These are phyloP conservation scores for Lagenidium giganteum DNA, from an alignment of 352 stramenopile genomes.

Conservation along the genomic window DNA sequence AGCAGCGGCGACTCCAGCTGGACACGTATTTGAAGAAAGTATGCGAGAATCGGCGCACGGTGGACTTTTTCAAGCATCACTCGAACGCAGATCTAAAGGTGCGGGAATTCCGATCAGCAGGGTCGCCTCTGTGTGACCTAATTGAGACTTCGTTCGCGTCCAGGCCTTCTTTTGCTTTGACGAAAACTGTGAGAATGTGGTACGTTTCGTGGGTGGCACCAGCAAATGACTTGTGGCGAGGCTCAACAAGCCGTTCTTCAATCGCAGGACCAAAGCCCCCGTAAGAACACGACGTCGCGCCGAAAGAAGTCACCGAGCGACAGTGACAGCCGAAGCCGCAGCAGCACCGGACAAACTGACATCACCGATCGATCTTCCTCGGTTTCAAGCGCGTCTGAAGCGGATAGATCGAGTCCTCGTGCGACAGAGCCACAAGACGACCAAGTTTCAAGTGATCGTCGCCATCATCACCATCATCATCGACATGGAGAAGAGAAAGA, in stretches of 20 bases:
- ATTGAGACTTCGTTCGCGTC: background rate
- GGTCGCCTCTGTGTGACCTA: background rate
- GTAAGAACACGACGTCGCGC: constrained; percentile 5
- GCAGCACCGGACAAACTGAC: too few species aligned
- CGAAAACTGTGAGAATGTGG: constrained; percentile 50
- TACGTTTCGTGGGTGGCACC: constrained; percentile 28
- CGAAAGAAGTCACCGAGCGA: too few species aligned
- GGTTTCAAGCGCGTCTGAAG: too few species aligned
- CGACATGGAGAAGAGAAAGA: too few species aligned
- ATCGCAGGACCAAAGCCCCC: constrained; percentile 3
- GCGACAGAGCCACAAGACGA: too few species aligned
- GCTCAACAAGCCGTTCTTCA: background rate
- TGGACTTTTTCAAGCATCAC: constrained; percentile 62
- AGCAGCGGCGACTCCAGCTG: constrained; percentile 41
- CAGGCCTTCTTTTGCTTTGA: constrained; percentile 62
- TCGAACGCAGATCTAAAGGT: constrained; percentile 40
- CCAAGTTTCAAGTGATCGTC: too few species aligned
- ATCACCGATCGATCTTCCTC: too few species aligned
- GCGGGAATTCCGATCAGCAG: background rate
- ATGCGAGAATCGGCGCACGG: constrained; percentile 29
- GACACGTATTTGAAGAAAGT: constrained; percentile 46
- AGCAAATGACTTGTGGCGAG: too few species aligned
- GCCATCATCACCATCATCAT: too few species aligned
- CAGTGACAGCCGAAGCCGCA: too few species aligned
- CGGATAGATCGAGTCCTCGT: too few species aligned